Evolutionary conservation across 1,139 yeast genomes (phyloP).

Genomic region (Fermentozyma sake): DNA sequence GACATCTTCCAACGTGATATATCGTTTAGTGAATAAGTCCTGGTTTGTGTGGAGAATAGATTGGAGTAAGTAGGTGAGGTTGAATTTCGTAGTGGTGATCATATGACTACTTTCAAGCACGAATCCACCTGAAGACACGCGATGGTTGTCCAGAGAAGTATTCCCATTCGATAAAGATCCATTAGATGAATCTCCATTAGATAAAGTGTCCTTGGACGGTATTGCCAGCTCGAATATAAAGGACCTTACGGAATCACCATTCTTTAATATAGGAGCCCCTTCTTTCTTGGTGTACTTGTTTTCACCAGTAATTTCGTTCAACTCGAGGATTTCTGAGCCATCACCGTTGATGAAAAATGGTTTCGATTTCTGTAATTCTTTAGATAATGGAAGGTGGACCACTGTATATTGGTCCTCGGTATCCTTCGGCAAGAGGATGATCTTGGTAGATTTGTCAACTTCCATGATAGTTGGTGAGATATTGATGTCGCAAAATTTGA

Average conservation of each 20-base stretch:
- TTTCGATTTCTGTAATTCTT: conserved; percentile 11
- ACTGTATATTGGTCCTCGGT: too few species aligned
- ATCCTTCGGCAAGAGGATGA: conserved; percentile 19
- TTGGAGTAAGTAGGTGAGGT: conserved; percentile 38
- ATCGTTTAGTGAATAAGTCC: conserved; percentile 28
- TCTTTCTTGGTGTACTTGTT: conserved; percentile 13
- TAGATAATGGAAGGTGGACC: conserved; percentile 21
- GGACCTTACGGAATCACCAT: conserved; percentile 32
- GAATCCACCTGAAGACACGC: conserved; percentile 25
- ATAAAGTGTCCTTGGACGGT: conserved; percentile 3
- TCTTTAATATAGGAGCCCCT: conserved; percentile 12
- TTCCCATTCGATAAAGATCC: too few species aligned
- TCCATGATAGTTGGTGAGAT: too few species aligned
- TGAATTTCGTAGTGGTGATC: conserved; percentile 39
- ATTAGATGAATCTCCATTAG: too few species aligned
- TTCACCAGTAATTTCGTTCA: conserved; percentile 28
- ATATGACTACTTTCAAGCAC: conserved; percentile 34
- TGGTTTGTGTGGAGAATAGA: conserved; percentile 26
- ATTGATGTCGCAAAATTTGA: too few species aligned
- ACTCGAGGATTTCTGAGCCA: conserved; percentile 22
- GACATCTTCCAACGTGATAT: conserved; percentile 45
- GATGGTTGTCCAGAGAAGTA: too few species aligned
- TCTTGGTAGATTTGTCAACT: too few species aligned
- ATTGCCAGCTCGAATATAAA: conserved; percentile 29
- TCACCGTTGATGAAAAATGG: conserved; percentile 18